phyloP scores from a whole-genome alignment of 1,139 yeast species.

The Candida tunisiensis region DNA sequence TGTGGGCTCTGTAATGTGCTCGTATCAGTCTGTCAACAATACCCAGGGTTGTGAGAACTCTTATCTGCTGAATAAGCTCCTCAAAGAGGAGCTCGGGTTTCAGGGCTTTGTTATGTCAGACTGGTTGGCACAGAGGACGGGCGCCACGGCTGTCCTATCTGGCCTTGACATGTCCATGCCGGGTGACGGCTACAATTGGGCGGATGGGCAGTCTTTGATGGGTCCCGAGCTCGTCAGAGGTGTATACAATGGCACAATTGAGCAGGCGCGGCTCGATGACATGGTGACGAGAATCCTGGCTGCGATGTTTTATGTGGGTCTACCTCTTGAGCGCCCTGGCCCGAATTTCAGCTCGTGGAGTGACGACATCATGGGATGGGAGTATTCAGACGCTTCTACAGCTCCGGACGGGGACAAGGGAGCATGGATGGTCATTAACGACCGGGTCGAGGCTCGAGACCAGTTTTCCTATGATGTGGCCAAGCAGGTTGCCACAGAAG shows the following conservation, averaged over 20 bases:
- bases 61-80: conserved; percentile 29
- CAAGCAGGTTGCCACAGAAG: conserved; percentile 35
- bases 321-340: conserved; percentile 4
- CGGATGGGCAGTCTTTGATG: conserved; percentile 20
- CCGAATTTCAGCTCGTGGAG: conserved; percentile 27
- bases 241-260: conserved; percentile 31
- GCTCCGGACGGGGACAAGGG: too few species aligned
- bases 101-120: conserved; percentile 44
- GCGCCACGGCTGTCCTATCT: conserved; percentile 26
- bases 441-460: conserved; percentile 32
- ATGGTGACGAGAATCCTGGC: conserved; percentile 46
- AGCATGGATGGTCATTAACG: conserved; percentile 20
- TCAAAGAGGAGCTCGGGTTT: conserved; percentile 38
- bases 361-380: conserved; percentile 17
- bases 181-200: conserved; percentile 5
- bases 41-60: conserved; percentile 40
- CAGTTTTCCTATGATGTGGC: conserved; percentile 29
- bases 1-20: conserved; percentile 39
- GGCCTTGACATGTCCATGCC: conserved; percentile 21
- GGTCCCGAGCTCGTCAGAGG: conserved; percentile 36
- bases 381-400: conserved; percentile 4
- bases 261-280: conserved; percentile 33
- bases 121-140: conserved; percentile 42
- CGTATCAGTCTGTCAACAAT: conserved; percentile 36
- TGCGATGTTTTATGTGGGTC: conserved; percentile 26